Conservation (phyloP, 169 alveolate species). For the Plasmodium inui region DNA sequence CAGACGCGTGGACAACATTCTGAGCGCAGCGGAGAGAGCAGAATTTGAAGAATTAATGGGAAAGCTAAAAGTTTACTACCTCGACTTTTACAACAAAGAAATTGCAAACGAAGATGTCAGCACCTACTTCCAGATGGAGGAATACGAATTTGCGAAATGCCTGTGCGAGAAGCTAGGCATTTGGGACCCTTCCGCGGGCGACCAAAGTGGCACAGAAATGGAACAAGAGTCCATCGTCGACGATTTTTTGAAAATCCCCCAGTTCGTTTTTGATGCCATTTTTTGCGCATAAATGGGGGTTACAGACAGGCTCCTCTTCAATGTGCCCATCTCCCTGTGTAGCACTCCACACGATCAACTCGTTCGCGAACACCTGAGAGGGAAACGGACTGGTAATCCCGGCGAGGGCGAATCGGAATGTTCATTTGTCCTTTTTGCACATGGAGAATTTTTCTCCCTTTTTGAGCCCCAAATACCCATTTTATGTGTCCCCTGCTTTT, state of each 20-base stretch:
- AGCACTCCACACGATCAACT: background rate
- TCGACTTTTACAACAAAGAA: conserved; percentile 42
- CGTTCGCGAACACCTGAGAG: background rate
- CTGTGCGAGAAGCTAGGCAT: conserved; percentile 51
- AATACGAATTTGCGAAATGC: conserved; percentile 28
- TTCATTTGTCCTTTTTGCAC: background rate
- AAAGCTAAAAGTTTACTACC: conserved; percentile 21
- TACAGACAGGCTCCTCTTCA: background rate
- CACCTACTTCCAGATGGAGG: conserved; percentile 39
- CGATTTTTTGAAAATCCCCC: conserved; percentile 34
- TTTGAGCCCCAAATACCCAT: background rate
- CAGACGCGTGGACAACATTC: conserved; percentile 17
- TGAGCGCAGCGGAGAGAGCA: conserved; percentile 21
- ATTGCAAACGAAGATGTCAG: conserved; percentile 47
- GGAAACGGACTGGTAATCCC: background rate
- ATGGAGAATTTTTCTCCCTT: background rate
- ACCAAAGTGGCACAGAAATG: background rate
- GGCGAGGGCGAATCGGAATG: background rate
- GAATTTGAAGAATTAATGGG: conserved; percentile 50
- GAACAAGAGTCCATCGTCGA: background rate
- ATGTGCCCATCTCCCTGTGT: background rate
- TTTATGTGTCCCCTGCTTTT: background rate
- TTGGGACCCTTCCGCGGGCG: conserved; percentile 7
- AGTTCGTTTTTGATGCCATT: conserved; percentile 50
- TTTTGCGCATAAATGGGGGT: conserved; percentile 17